Percentiles rank a stretch among this genome's conserved stretches.
These are phyloP conservation scores for Periconia macrospinosa DNA, from an alignment of 2,329 filamentous ascomycete species.

Conservation along the genomic window DNA sequence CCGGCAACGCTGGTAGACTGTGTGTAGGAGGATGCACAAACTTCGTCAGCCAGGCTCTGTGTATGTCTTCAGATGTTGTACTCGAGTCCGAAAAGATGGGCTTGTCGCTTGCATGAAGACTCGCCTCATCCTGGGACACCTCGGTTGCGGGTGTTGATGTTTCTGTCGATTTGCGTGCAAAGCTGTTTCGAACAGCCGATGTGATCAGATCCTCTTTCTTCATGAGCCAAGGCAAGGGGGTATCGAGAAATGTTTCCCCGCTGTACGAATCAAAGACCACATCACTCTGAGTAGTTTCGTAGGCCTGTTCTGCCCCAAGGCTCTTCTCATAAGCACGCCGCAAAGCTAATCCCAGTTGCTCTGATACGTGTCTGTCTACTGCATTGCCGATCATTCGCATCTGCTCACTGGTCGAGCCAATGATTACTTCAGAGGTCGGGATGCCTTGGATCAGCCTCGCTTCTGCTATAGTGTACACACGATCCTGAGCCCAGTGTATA, in stretches of 20 bases:
- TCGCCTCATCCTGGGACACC: neutral
- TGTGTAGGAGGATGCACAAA: neutral
- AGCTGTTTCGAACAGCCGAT: neutral
- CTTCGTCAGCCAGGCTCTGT: neutral
- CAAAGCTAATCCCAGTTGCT: slow-evolving; percentile 67
- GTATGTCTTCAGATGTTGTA: neutral
- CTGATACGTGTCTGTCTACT: slow-evolving; percentile 68
- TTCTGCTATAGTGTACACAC: slow-evolving; percentile 68
- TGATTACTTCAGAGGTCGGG: slow-evolving; percentile 68
- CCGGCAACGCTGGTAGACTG: neutral
- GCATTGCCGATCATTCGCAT: slow-evolving; percentile 75
- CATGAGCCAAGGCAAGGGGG: neutral
- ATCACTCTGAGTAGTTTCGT: neutral
- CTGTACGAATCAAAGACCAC: neutral
- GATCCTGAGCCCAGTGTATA: slow-evolving; percentile 68
- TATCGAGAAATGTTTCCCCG: neutral
- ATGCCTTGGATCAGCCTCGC: slow-evolving; percentile 70
- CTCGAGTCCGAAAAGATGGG: neutral
- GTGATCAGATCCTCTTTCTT: neutral
- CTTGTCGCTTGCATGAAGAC: neutral
- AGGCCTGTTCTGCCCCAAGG: neutral
- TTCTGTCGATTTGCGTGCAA: neutral
- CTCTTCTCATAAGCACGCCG: slow-evolving; percentile 10
- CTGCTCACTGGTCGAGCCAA: slow-evolving; percentile 60
- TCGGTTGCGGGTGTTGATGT: neutral